phyloP scores from a whole-genome alignment of 345 rosid genomes.

The Euphorbia pulcherrima region DNA sequence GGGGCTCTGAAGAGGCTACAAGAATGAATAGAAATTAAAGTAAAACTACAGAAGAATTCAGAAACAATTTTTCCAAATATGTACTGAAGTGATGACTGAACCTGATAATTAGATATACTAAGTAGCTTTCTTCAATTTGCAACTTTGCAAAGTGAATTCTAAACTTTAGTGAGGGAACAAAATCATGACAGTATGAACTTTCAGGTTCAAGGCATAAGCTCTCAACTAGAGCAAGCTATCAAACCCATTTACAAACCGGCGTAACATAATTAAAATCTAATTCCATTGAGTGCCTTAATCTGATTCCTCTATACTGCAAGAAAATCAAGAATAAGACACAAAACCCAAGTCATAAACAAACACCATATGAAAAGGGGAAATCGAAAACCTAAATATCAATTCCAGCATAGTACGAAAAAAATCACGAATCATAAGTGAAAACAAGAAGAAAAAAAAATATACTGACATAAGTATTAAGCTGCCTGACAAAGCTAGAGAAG shows the following conservation, averaged over 20 bases:
- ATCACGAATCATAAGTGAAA: not conserved
- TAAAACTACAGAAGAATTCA: not conserved
- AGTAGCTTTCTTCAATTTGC: not conserved
- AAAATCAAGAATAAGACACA: too few species aligned
- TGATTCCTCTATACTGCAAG: too few species aligned
- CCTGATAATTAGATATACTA: not conserved
- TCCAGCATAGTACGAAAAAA: not conserved
- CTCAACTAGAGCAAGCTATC: not conserved
- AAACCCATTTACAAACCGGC: not conserved
- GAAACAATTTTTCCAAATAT: not conserved
- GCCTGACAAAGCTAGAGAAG: constrained; percentile 89
- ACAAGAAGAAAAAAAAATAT: not conserved
- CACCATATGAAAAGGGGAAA: not conserved
- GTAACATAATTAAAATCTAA: not conserved
- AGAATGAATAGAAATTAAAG: not conserved
- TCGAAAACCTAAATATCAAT: not conserved
- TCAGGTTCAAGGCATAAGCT: not conserved
- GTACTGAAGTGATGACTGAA: not conserved
- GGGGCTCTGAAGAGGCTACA: not conserved
- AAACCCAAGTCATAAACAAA: not conserved
- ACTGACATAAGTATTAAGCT: constrained; percentile 75
- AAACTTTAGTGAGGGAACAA: not conserved
- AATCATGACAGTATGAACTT: not conserved
- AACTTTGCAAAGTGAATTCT: not conserved
- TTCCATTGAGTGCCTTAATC: not conserved